Evolutionary conservation across 192 early-diverging fungal species (phyloP).

Genomic region (Ramicandelaber brevisporus): DNA sequence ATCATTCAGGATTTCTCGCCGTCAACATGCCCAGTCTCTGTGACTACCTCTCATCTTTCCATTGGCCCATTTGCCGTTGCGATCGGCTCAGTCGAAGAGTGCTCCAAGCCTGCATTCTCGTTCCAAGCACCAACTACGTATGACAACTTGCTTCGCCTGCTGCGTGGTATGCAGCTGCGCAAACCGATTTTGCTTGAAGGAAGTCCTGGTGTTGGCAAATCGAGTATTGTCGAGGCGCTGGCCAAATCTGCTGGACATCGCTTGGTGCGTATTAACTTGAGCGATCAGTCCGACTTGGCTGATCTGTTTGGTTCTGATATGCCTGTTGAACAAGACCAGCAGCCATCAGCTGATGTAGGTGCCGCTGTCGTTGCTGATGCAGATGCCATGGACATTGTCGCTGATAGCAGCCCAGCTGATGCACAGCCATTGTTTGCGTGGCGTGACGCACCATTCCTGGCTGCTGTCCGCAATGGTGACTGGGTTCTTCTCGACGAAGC

Average conservation of each 20-base stretch:
- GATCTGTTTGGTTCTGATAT: slow-evolving; percentile 96
- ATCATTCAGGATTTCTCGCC: too few relatives aligned
- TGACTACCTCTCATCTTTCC: too few relatives aligned
- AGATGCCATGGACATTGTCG: slow-evolving; percentile 17
- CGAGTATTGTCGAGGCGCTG: slow-evolving; percentile 61
- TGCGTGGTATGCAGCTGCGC: slow-evolving; percentile 69
- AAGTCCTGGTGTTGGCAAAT: slow-evolving; percentile 94
- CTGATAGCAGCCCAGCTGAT: slow-evolving; percentile 21
- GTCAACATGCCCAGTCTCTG: too few relatives aligned
- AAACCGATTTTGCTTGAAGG: slow-evolving; percentile 92
- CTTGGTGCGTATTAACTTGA: slow-evolving; percentile 86
- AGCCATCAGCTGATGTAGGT: too few relatives aligned
- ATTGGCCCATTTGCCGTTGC: slow-evolving; percentile 63
- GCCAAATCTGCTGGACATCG: slow-evolving; percentile 55
- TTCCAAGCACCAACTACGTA: slow-evolving; percentile 78
- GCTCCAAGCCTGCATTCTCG: slow-evolving; percentile 42
- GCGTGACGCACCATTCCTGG: slow-evolving; percentile 91
- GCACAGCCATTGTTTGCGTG: too few relatives aligned
- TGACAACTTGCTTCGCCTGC: slow-evolving; percentile 57
- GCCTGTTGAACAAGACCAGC: slow-evolving; percentile 83
- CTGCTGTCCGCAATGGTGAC: slow-evolving; percentile 83
- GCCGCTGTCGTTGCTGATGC: too few relatives aligned
- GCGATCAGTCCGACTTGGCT: slow-evolving; percentile 95
- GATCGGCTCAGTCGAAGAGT: slow-evolving; percentile 21
- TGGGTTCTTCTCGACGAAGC: slow-evolving; percentile 97